Base-by-base conservation (phyloP, 2,329 filamentous ascomycete genomes). In the Penicillium psychrosexuale region DNA sequence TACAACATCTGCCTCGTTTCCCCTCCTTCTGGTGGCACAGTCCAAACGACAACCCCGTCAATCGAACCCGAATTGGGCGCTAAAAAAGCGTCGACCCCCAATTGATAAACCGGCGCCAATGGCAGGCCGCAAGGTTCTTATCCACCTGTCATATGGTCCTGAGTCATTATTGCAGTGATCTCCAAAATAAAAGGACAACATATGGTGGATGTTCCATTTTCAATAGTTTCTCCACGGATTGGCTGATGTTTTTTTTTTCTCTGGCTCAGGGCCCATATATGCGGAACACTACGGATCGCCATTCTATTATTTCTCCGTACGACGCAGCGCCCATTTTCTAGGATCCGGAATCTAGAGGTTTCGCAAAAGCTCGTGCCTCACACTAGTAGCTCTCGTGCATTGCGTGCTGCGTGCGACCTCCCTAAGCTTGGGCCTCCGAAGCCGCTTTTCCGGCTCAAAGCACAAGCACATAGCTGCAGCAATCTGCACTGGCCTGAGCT, bases 91-190 rank as follows among this genome's bases (percentile, higher is more conserved):
- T 24, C 30, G 43, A 46, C 31, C 51, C 31, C 51, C 47, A 55
- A 51, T 46, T 52, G 40, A 54, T 55, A 53, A 37, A 43, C 37
- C 19, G 47, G 22, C 27, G 19, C 59, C 59, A 62, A 63, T 63
- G 30, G 48, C 36, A 40, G 19, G 19, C 19, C 30, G 46, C 52
- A 45, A 54, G 50, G 30, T 57, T 45, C 31, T 46, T 47, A 53
- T 55, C 60, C 61, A 63, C 60, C 60, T 60, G 60, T 61, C 61
- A 59, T 44, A 53, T 59, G 53, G 50, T 34, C 22, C 12, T 51
- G 50, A 52, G 27, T 52, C 42, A 52, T 52, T 45, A 40, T 27
- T 50, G 22, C 19, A 43, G 28, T 43, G 47, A 43, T 50, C 46
- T 30, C 17, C 46, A 5, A 3, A 13, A 12, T 8, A 30, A 30